phyloP scores from a whole-genome alignment of 192 early-diverging fungal species.

The Powellomyces hirtus region DNA sequence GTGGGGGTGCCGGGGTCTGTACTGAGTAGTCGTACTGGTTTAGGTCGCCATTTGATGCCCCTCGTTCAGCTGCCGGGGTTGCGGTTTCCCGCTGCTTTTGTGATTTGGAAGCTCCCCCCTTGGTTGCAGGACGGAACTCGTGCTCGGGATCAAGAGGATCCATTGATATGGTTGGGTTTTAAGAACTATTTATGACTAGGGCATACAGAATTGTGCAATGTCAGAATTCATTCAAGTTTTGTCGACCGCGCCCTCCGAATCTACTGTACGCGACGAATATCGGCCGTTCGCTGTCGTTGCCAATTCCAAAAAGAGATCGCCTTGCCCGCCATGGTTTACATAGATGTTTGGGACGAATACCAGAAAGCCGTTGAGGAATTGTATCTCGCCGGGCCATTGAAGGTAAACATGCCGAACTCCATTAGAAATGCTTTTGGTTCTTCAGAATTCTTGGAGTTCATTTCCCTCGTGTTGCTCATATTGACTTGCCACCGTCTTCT shows the following conservation, averaged over 20 bases:
- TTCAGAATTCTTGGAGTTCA: too few species aligned
- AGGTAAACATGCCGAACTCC: too few species aligned
- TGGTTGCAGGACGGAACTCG: conserved; percentile 1
- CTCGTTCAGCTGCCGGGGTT: background rate
- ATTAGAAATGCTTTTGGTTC: too few species aligned
- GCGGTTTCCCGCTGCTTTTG: background rate
- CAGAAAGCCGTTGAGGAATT: conserved; percentile 72
- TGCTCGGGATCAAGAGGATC: conserved; percentile 36
- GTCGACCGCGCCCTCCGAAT: too few species aligned
- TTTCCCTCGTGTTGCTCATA: too few species aligned
- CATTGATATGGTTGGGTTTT: too few species aligned
- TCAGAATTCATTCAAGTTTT: too few species aligned
- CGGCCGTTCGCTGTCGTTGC: too few species aligned
- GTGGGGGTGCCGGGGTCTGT: conserved; percentile 1
- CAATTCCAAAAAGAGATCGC: too few species aligned
- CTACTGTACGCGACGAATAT: too few species aligned
- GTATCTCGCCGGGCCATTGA: conserved; percentile 57
- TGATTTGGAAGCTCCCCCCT: background rate
- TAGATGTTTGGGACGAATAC: conserved; percentile 72
- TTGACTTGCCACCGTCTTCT: too few species aligned
- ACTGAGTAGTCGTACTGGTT: background rate
- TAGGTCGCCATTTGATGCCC: background rate
- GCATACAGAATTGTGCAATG: background rate
- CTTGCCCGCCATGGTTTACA: conserved; percentile 70
- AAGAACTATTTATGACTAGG: too few species aligned